A percentile compares a stretch with the other conserved stretches of the same genome.
Evolutionary conservation across 164 flowering plant species (phyloP).

Genomic region (Piper betle): DNA sequence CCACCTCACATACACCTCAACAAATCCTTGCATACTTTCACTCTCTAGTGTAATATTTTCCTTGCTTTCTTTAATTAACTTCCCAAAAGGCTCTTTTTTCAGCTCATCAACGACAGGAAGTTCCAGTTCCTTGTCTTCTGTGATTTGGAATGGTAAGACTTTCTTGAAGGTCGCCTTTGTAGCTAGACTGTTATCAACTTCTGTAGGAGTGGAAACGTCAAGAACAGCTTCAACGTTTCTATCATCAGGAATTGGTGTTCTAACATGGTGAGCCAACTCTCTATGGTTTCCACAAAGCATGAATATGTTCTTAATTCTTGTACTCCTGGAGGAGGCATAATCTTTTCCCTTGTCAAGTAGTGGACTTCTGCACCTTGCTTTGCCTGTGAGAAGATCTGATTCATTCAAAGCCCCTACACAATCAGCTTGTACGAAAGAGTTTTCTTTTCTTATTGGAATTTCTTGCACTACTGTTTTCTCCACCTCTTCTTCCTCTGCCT

Average conservation of each 20-base stretch:
- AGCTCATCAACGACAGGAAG: slow-evolving; percentile 9
- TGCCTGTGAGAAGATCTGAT: slow-evolving; percentile 1
- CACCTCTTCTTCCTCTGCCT: slow-evolving; percentile 53
- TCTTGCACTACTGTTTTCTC: slow-evolving; percentile 73
- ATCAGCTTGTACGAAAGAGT: slow-evolving; percentile 7
- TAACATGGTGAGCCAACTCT: slow-evolving; percentile 49
- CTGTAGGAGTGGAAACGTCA: slow-evolving; percentile 7
- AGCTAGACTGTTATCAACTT: slow-evolving; percentile 8
- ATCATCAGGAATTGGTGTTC: slow-evolving; percentile 19
- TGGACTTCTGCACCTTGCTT: background rate
- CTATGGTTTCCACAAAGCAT: slow-evolving; percentile 88
- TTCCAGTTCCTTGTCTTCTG: background rate
- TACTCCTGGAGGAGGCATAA: slow-evolving; percentile 35
- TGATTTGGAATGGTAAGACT: slow-evolving; percentile 5
- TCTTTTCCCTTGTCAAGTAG: slow-evolving; percentile 14
- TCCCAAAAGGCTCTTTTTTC: slow-evolving; percentile 3
- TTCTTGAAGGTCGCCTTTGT: slow-evolving; percentile 13
- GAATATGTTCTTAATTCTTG: slow-evolving; percentile 77
- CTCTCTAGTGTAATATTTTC: no score
- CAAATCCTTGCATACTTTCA: slow-evolving; percentile 12
- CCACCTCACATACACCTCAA: slow-evolving; percentile 65
- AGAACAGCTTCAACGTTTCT: slow-evolving; percentile 18
- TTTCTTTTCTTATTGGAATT: slow-evolving; percentile 20
- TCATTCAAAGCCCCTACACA: slow-evolving; percentile 8
- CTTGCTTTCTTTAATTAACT: slow-evolving; percentile 14